A percentile compares a stretch with the other conserved stretches of the same genome.
Conservation (phyloP, 1,284 basidiomycete genomes). For the Papiliotrema nemorosa region DNA sequence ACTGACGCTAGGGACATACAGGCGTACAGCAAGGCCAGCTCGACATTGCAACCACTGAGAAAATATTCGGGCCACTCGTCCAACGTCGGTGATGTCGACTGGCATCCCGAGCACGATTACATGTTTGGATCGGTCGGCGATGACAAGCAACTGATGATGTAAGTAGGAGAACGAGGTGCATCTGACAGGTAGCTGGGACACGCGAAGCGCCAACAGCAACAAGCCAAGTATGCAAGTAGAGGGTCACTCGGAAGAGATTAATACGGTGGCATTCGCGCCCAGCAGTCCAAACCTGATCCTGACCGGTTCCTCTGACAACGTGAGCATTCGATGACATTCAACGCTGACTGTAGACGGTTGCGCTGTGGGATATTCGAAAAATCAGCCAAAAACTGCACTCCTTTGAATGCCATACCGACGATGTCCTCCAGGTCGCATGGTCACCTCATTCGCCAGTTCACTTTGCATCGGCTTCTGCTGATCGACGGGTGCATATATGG, state of each 20-base stretch:
- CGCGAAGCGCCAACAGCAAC: constrained; percentile 60
- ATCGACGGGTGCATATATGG: constrained; percentile 93
- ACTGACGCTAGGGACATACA: constrained; percentile 74
- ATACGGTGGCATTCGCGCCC: constrained; percentile 86
- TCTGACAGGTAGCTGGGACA: constrained; percentile 76
- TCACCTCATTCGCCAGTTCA: constrained; percentile 87
- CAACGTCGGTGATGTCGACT: constrained; percentile 93
- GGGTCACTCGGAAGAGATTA: constrained; percentile 87
- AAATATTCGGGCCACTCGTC: constrained; percentile 84
- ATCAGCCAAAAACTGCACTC: constrained; percentile 79
- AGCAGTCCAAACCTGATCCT: constrained; percentile 77
- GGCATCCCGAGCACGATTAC: constrained; percentile 80
- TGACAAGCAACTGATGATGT: constrained; percentile 92
- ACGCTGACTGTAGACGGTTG: constrained; percentile 62
- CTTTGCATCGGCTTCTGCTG: constrained; percentile 88
- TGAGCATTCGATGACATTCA: constrained; percentile 40
- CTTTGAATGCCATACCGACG: constrained; percentile 91
- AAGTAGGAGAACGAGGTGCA: constrained; percentile 33
- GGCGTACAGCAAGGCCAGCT: constrained; percentile 76
- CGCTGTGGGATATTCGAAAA: constrained; percentile 83
- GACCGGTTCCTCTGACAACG: constrained; percentile 93
- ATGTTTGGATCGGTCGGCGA: constrained; percentile 96
- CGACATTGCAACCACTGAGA: constrained; percentile 72
- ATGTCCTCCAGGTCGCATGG: constrained; percentile 92
- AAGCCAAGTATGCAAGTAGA: constrained; percentile 71